Evolutionary conservation across 1,284 basidiomycete species (phyloP), one percentile per base, ranked within the genome.

Genomic region (Sanguinoderma infundibulare): DNA sequence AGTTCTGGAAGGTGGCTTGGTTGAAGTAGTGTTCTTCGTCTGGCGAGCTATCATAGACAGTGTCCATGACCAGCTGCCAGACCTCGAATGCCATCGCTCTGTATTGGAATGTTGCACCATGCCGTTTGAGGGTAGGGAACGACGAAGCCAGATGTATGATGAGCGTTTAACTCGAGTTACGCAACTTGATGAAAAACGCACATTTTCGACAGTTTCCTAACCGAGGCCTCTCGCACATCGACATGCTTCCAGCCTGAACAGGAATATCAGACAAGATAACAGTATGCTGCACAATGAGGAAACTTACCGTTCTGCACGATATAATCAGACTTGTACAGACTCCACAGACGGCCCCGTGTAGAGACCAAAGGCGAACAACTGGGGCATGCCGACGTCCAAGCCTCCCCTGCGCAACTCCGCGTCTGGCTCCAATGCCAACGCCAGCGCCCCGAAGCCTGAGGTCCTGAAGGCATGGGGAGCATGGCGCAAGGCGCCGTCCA

Each of bases 201-300:
- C 65, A 39, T 49, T 54, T 58, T 64, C 5, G 32, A 28, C 5
- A 14, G 35, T 17, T 50, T 57, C 28, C 30, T 60, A 74, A 90
- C 88, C 87, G 87, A 91, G 5, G 64, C 59, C 2, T 82, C 79
- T 39, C 80, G 69, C 3, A 89, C 78, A 39, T 82, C 74, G 38
- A 89, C 78, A 2, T 81, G 77, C 65, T 87, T 89, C 89, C 89
- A 91, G 3, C 89, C 88, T 90, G 53, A 8, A 22, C 28, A 54
- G 6, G 30, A 28, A 3, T 15, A 38, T 4, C n/a, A 53, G n/a
- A 24, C 17, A 24, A 15, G 7, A 17, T 17, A 26, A 3, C 17
- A 12, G 38, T 55, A 35, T 28, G 35, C 58, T 58, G 7, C 51
- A 40, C 32, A 59, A n/a, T n/a, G 34, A 38, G 8, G 26, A 51